Evolutionary conservation across 495 filamentous ascomycete genomes (phyloP).

Genomic region (Sordaria brevicollis): DNA sequence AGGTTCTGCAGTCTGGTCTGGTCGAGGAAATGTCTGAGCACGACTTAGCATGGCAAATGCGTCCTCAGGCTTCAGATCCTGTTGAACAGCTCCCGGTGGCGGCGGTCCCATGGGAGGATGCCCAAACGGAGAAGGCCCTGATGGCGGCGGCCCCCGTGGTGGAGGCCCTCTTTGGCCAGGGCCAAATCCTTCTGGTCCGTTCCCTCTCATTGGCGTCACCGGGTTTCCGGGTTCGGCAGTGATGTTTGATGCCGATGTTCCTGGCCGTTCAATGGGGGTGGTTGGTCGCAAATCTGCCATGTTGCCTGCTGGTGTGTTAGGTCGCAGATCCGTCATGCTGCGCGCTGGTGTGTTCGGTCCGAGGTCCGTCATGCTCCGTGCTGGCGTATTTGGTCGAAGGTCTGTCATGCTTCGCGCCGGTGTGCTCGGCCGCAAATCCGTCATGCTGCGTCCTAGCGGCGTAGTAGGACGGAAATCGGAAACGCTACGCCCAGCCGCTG

Average conservation of each 20-base stretch:
- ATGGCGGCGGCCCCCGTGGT: background rate
- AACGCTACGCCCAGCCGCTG: constrained; percentile 14
- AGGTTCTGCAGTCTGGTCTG: constrained; percentile 23
- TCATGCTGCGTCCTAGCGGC: background rate
- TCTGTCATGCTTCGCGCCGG: constrained; percentile 1
- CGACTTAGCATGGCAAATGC: constrained; percentile 32
- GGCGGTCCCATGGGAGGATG: background rate
- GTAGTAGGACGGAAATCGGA: background rate
- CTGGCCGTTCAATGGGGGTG: constrained; percentile 21
- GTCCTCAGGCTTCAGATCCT: constrained; percentile 22
- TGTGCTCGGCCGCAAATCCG: background rate
- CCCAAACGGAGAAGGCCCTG: background rate
- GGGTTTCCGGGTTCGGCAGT: constrained; percentile 28
- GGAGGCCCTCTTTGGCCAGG: constrained; percentile 17
- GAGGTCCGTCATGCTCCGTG: background rate
- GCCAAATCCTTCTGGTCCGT: constrained; percentile 42
- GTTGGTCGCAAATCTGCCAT: constrained; percentile 2
- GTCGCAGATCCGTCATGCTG: background rate
- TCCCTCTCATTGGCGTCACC: constrained; percentile 31
- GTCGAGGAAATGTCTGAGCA: constrained; percentile 46
- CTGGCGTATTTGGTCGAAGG: background rate
- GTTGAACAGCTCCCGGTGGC: constrained; percentile 2
- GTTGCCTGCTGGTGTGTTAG: background rate
- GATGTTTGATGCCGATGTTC: constrained; percentile 31
- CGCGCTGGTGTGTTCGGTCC: background rate